phyloP scores from a whole-genome alignment of 768 basidiomycete genomes.

The Coprinopsis cinerea region DNA sequence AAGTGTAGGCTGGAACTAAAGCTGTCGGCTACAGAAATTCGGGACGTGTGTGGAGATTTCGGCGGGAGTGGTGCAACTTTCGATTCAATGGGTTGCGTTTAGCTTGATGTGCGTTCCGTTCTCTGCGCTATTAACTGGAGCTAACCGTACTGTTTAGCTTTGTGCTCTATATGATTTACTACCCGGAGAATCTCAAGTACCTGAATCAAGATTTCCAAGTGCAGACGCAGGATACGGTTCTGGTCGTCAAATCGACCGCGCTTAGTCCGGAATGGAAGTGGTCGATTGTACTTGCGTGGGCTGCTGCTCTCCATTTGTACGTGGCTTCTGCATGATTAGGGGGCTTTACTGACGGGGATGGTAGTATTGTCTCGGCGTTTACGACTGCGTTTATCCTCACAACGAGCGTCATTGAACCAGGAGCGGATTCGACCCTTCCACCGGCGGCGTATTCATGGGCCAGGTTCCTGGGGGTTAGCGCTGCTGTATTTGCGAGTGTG shows the following conservation, averaged over 20 bases:
- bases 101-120: slow-evolving; percentile 60
- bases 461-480: slow-evolving; percentile 79
- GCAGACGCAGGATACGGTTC: slow-evolving; percentile 26
- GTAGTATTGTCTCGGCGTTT: slow-evolving; percentile 49
- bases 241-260: slow-evolving; percentile 39
- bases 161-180: slow-evolving; percentile 88
- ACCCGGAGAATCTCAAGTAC: slow-evolving; percentile 80
- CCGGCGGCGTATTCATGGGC: slow-evolving; percentile 53
- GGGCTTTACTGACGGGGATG: not conserved
- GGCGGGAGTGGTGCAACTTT: slow-evolving; percentile 79
- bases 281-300: slow-evolving; percentile 71
- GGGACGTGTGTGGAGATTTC: slow-evolving; percentile 74
- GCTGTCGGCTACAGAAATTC: slow-evolving; percentile 43
- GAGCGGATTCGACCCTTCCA: slow-evolving; percentile 28
- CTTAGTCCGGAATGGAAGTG: slow-evolving; percentile 69
- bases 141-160: slow-evolving; percentile 49
- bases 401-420: slow-evolving; percentile 30
- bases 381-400: slow-evolving; percentile 59
- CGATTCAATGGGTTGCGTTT: slow-evolving; percentile 81
- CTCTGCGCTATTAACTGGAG: not conserved
- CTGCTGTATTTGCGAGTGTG: slow-evolving; percentile 68
- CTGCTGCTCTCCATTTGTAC: slow-evolving; percentile 69
- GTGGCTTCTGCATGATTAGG: slow-evolving; percentile 20
- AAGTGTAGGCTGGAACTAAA: not conserved
- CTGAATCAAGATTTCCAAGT: slow-evolving; percentile 16